Percentiles rank a stretch among this genome's conserved stretches.
Conservation (phyloP, 805 yeast genomes). For the Candida lessepsii region DNA sequence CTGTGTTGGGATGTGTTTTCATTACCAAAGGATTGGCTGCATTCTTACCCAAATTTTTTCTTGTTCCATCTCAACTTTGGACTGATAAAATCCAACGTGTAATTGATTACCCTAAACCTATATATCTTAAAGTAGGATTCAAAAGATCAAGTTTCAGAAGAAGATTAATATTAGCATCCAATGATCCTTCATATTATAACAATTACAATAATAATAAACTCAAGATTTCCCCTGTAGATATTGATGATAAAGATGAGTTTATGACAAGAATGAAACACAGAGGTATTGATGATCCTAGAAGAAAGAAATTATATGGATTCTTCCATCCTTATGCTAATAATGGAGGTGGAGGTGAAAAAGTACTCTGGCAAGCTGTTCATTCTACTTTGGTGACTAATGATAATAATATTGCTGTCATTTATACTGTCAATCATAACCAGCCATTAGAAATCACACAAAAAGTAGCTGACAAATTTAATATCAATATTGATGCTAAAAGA, state of each 20-base stretch:
- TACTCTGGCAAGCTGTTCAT: constrained; percentile 89
- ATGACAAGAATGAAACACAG: constrained; percentile 28
- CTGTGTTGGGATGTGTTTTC: neutral
- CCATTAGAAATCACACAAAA: constrained; percentile 50
- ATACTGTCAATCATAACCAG: constrained; percentile 63
- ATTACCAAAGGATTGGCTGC: constrained; percentile 1
- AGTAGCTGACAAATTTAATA: constrained; percentile 56
- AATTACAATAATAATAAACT: constrained; percentile 38
- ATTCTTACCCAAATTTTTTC: constrained; percentile 32
- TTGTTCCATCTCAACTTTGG: constrained; percentile 43
- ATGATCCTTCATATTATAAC: constrained; percentile 37
- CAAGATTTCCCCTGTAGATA: constrained; percentile 31
- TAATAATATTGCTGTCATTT: constrained; percentile 60
- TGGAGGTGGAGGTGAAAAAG: constrained; percentile 98
- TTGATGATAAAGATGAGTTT: constrained; percentile 17
- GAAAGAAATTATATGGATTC: constrained; percentile 66
- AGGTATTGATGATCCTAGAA: constrained; percentile 32
- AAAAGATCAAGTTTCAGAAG: constrained; percentile 42
- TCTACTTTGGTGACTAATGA: constrained; percentile 55
- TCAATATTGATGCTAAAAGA: constrained; percentile 41
- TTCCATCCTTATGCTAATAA: constrained; percentile 96
- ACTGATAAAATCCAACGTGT: constrained; percentile 31
- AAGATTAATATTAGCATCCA: constrained; percentile 35
- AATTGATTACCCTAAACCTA: constrained; percentile 32
- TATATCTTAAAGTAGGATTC: constrained; percentile 33